Percentiles rank a stretch among this genome's conserved stretches.
Conservation (phyloP, 2,329 filamentous ascomycete species). For the Hypocrella siamensis region DNA sequence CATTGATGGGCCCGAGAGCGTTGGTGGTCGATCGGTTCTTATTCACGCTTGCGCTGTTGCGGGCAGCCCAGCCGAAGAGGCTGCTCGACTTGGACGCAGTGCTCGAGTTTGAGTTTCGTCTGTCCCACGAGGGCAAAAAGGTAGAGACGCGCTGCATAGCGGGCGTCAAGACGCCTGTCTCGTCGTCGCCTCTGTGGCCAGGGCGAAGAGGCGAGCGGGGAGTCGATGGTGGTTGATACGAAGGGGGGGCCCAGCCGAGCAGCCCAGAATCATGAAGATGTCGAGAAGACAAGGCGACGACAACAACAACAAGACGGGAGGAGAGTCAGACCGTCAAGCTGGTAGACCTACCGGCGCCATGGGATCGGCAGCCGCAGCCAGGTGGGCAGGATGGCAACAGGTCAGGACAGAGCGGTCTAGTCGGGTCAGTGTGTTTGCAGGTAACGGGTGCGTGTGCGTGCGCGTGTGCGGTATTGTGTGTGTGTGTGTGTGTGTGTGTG, state of each 20-base stretch:
- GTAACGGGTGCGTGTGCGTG: no score
- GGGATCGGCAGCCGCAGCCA: no score
- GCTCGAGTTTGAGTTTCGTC: slow-evolving; percentile 19
- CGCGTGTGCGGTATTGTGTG: no score
- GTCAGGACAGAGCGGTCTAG: no score
- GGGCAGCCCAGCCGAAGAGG: slow-evolving; percentile 30
- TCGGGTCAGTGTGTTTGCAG: no score
- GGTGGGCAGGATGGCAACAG: no score
- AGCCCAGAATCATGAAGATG: slow-evolving; percentile 3
- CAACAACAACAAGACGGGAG: no score
- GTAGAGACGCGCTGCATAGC: slow-evolving; percentile 28
- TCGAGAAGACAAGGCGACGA: no score
- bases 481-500: no score
- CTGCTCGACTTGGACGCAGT: slow-evolving; percentile 12
- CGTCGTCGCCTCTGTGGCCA: slow-evolving; percentile 17
- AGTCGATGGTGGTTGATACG: slow-evolving; percentile 9
- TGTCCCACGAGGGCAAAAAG: slow-evolving; percentile 29
- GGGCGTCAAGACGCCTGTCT: slow-evolving; percentile 17
- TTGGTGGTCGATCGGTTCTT: slow-evolving; percentile 7
- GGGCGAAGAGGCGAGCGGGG: slow-evolving; percentile 17
- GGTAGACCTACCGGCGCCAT: no score
- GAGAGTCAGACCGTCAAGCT: no score
- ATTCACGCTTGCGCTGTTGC: slow-evolving; percentile 24
- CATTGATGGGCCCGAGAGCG: slow-evolving; percentile 17
- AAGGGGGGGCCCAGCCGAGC: slow-evolving; percentile 7